Percentiles rank a stretch among this genome's conserved stretches.
Evolutionary conservation across 2,329 filamentous ascomycete genomes (phyloP).

Genomic region (Penicillium sp.): DNA sequence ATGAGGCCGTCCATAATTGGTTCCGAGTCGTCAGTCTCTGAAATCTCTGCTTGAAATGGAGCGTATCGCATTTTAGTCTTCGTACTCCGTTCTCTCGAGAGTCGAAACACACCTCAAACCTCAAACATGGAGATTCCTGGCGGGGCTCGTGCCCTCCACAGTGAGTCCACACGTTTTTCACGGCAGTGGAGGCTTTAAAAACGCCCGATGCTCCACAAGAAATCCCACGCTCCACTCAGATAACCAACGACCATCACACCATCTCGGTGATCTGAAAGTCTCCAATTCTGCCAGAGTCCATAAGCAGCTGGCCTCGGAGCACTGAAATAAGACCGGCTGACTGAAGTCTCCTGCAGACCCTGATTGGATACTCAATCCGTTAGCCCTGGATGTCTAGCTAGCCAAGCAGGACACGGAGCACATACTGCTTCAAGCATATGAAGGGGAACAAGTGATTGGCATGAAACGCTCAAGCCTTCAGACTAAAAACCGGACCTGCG

Average conservation of each 20-base stretch:
- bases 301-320: neutral
- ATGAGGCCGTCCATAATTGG: too few relatives aligned
- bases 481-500: slow-evolving; percentile 2
- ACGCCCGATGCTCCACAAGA: slow-evolving; percentile 3
- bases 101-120: neutral
- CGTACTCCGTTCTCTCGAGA: too few relatives aligned
- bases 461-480: slow-evolving; percentile 19
- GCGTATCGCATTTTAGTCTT: too few relatives aligned
- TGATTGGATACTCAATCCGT: slow-evolving; percentile 17
- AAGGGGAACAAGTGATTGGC: slow-evolving; percentile 9
- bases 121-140: neutral
- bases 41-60: too few relatives aligned
- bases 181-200: slow-evolving; percentile 1
- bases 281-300: neutral
- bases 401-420: slow-evolving; percentile 14
- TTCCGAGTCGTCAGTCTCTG: too few relatives aligned
- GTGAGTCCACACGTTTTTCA: neutral
- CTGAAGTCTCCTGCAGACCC: neutral
- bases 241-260: neutral
- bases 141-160: neutral
- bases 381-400: slow-evolving; percentile 14
- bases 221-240: slow-evolving; percentile 1
- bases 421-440: slow-evolving; percentile 14
- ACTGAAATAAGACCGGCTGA: neutral
- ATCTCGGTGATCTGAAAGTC: neutral